Evolutionary conservation across 164 flowering plant species (phyloP), one percentile per base, ranked within the genome.

Genomic region (Pachysandra terminalis): DNA sequence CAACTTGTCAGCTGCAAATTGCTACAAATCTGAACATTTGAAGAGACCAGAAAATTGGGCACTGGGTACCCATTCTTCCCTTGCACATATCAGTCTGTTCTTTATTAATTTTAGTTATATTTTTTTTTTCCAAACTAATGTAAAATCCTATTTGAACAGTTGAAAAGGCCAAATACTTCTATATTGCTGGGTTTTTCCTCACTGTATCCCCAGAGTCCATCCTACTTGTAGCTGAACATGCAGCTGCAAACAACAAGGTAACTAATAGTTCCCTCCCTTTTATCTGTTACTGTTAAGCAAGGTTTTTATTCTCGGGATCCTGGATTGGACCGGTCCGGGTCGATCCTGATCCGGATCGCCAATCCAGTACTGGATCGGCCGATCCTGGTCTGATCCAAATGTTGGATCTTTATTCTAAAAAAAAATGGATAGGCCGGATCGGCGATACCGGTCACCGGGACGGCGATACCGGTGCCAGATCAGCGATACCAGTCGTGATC

Each of bases 11-110:
- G 98, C 98, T 65, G 98, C 97, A 64, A 90, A 95, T 72, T 92
- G 96, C 86, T 95, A 95, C 85, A 92, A 92, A 67, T 37, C 79
- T 23, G 97, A 95, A 21, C 97, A 95, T 74, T 81, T 92, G 85
- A 91, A 92, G 76, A 80, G 75, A 71, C 94, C 97, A 26, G 97
- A 95, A 78, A 92, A 92, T 61, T 95, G 99, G 99, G 94, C 91
- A 28, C 60, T 95, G 53, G 99, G 97, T 91, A 84, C 19, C 10
- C 6, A 26, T 21, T 22, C 27, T 57, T 66, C 2, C 51, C 32
- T 15, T 61, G n/a, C 58, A 27, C 45, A 25, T 17, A 64, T 61
- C 40, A 19, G 14, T 17, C 16, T 25, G 23, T 56, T 19, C 68
- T 48, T 24, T 51, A 19, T 55, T 69, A 19, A 25, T 48, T 66